Conservation (phyloP, 2,329 filamentous ascomycete species). For the Purpureocillium lavendulum region DNA sequence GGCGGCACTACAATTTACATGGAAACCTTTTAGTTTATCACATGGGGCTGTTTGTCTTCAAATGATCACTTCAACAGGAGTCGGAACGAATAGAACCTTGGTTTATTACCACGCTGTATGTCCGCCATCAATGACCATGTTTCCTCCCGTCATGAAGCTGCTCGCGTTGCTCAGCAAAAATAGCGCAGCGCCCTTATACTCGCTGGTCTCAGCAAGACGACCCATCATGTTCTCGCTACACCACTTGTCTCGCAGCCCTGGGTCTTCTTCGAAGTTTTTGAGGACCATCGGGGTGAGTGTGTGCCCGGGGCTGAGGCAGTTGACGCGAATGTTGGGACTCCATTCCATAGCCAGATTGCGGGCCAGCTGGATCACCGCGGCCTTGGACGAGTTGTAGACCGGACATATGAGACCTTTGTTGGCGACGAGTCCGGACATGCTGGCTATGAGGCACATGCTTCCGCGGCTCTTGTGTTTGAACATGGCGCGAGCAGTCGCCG, state of each 20-base stretch:
- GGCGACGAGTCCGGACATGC: constrained; percentile 46
- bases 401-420: constrained; percentile 54
- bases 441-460: constrained; percentile 50
- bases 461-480: constrained; percentile 40
- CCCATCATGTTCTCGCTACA: constrained; percentile 67
- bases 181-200: constrained; percentile 52
- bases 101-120: constrained; percentile 25
- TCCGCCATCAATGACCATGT: constrained; percentile 47
- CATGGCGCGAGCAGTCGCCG: constrained; percentile 47
- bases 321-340: constrained; percentile 56
- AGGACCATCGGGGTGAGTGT: constrained; percentile 66
- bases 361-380: constrained; percentile 53
- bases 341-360: constrained; percentile 57
- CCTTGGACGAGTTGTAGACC: constrained; percentile 61
- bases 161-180: constrained; percentile 56
- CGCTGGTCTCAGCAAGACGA: constrained; percentile 45
- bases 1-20: too few relatives aligned
- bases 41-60: too few relatives aligned
- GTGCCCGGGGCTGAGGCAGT: constrained; percentile 61
- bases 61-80: too few relatives aligned
- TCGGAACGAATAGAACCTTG: too few relatives aligned
- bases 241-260: constrained; percentile 53
- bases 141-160: constrained; percentile 54
- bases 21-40: too few relatives aligned
- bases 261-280: constrained; percentile 59